These are phyloP conservation scores for Sporothrix inflata DNA, from an alignment of 2,329 filamentous ascomycete genomes.

Conservation along the genomic window DNA sequence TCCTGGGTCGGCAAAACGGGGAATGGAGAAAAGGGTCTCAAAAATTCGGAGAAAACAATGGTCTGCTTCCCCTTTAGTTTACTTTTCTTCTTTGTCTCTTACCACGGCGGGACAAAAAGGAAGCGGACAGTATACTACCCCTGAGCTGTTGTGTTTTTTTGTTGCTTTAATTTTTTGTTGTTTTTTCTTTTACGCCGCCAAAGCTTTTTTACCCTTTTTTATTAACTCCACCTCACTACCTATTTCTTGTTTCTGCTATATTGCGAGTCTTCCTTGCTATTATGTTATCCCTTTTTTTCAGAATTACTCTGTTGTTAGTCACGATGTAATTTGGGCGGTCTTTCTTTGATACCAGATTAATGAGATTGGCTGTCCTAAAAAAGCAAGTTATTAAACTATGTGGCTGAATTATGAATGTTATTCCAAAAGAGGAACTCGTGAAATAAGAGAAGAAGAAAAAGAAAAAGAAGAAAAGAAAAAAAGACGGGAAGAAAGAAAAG, in stretches of 20 bases:
- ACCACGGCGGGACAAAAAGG: slow-evolving; percentile 19
- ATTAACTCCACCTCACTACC: slow-evolving; percentile 12
- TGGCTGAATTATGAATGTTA: not conserved
- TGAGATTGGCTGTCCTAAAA: slow-evolving; percentile 20
- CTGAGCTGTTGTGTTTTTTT: slow-evolving; percentile 23
- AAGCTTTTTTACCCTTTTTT: slow-evolving; percentile 23
- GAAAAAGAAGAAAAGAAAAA: not conserved
- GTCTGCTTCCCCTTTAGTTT: not conserved
- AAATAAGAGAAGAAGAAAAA: not conserved
- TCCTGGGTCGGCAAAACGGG: not conserved
- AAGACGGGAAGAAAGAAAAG: not conserved
- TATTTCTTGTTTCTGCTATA: not conserved
- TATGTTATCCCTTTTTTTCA: slow-evolving; percentile 10
- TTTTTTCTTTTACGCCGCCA: slow-evolving; percentile 13
- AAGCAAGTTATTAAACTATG: not conserved
- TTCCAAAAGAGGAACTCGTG: not conserved
- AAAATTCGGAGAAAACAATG: not conserved
- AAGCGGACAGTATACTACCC: slow-evolving; percentile 29
- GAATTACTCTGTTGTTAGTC: slow-evolving; percentile 15
- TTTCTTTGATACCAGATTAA: slow-evolving; percentile 26
- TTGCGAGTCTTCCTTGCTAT: slow-evolving; percentile 18
- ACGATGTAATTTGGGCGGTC: slow-evolving; percentile 8
- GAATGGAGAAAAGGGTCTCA: not conserved
- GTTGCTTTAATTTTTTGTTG: slow-evolving; percentile 25
- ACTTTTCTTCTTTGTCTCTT: slow-evolving; percentile 1